Conservation (phyloP, 2,329 filamentous ascomycete species). For the Teratosphaeria nubilosa region DNA sequence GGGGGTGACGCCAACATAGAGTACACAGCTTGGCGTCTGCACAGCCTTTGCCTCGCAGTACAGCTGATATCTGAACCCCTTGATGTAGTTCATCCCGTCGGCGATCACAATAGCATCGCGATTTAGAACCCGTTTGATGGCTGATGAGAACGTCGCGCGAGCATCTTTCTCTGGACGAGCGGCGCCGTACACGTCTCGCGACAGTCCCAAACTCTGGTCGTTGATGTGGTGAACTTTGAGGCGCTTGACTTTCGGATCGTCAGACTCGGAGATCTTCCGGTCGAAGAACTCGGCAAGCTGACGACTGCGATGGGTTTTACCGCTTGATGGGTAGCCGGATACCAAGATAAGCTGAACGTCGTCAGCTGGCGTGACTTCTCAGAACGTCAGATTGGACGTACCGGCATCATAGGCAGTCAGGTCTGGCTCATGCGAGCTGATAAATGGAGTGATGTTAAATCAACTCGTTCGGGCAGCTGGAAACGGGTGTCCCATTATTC, state of each 20-base stretch:
- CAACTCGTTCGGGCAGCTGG: background rate
- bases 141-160: constrained; percentile 62
- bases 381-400: background rate
- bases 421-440: background rate
- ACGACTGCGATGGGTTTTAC: constrained; percentile 50
- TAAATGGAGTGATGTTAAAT: background rate
- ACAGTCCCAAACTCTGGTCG: constrained; percentile 59
- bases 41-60: constrained; percentile 76
- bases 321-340: constrained; percentile 54
- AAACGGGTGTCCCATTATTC: background rate
- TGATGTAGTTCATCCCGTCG: constrained; percentile 79
- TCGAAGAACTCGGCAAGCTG: constrained; percentile 58
- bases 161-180: constrained; percentile 76
- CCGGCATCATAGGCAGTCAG: background rate
- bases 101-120: constrained; percentile 68
- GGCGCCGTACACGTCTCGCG: constrained; percentile 62
- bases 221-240: constrained; percentile 66
- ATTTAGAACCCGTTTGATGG: constrained; percentile 65
- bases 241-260: constrained; percentile 36
- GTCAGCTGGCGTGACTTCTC: background rate
- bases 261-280: constrained; percentile 40
- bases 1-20: constrained; percentile 51
- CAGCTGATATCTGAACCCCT: constrained; percentile 79
- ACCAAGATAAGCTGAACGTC: constrained; percentile 26
- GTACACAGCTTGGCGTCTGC: constrained; percentile 62